Conservation (phyloP, 2,329 filamentous ascomycete species). For the Thielaviopsis euricoi region DNA sequence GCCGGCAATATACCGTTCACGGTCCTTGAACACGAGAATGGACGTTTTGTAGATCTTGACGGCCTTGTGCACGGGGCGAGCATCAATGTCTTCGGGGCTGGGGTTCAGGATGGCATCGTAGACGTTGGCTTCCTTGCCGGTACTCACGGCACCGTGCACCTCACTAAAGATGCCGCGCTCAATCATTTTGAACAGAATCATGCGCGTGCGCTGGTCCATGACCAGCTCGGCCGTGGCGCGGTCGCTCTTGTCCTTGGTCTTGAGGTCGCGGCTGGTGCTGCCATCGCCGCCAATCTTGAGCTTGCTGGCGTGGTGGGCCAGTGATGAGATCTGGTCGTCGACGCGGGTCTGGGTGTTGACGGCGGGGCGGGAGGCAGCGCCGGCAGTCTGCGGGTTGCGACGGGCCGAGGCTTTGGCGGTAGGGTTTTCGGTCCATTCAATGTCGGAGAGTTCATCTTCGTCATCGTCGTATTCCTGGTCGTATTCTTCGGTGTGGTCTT, state of each 20-base stretch:
- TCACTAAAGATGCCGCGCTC: constrained; percentile 80
- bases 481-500: constrained; percentile 28
- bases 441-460: constrained; percentile 28
- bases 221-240: constrained; percentile 91
- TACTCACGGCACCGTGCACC: constrained; percentile 88
- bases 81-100: constrained; percentile 34
- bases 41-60: constrained; percentile 99
- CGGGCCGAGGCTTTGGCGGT: not conserved
- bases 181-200: constrained; percentile 93
- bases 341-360: constrained; percentile 66
- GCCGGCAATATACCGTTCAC: constrained; percentile 87
- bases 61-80: constrained; percentile 53
- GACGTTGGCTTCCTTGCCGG: constrained; percentile 95
- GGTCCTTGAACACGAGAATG: constrained; percentile 94
- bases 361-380: constrained; percentile 36
- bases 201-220: constrained; percentile 79
- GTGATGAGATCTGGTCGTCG: constrained; percentile 74
- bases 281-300: constrained; percentile 35
- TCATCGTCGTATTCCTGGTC: constrained; percentile 49
- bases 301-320: constrained; percentile 73
- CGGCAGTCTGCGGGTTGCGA: constrained; percentile 10
- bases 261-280: constrained; percentile 21
- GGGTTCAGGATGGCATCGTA: constrained; percentile 66
- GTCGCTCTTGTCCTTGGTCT: constrained; percentile 75
- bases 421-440: constrained; percentile 13